Percentiles rank a stretch among this genome's conserved stretches.
phyloP scores from a whole-genome alignment of 208 protist species.

The Trypanosoma conorhini region DNA sequence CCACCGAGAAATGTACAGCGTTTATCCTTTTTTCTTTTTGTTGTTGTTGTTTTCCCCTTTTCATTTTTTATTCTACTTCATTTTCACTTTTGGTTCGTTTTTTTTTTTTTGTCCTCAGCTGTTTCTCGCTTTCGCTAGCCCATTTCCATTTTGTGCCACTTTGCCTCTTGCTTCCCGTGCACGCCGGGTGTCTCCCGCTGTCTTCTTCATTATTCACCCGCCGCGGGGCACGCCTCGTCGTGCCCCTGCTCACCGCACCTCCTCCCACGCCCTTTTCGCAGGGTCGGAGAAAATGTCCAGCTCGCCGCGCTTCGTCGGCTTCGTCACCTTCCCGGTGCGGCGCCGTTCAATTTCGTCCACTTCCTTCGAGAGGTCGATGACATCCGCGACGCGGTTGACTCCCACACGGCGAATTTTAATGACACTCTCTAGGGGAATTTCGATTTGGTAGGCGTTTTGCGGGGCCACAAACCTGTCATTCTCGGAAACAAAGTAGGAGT shows the following conservation, averaged over 20 bases:
- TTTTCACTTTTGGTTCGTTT: too few species aligned
- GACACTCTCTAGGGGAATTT: conserved; percentile 77
- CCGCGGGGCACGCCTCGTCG: background rate
- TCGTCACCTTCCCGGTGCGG: background rate
- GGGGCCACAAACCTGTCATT: conserved; percentile 65
- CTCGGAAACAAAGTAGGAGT: conserved; percentile 88
- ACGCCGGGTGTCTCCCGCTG: background rate
- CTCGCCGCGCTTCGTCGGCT: background rate
- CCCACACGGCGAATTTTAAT: conserved; percentile 75
- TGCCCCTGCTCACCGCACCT: background rate
- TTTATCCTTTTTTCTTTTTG: too few species aligned
- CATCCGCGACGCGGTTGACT: conserved; percentile 62
- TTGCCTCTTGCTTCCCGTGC: too few species aligned
- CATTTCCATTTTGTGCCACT: too few species aligned
- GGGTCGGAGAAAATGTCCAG: conserved; percentile 6
- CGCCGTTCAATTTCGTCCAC: conserved; percentile 46
- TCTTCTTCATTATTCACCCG: background rate
- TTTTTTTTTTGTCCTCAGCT: too few species aligned
- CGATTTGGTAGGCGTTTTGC: conserved; percentile 78
- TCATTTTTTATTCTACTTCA: too few species aligned
- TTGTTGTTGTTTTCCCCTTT: too few species aligned
- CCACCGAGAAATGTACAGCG: too few species aligned
- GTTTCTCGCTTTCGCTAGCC: too few species aligned
- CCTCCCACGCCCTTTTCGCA: background rate
- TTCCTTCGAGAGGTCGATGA: conserved; percentile 54